Evolutionary conservation across 1,284 basidiomycete species (phyloP).

Genomic region (Ceratobasidium theobromae): DNA sequence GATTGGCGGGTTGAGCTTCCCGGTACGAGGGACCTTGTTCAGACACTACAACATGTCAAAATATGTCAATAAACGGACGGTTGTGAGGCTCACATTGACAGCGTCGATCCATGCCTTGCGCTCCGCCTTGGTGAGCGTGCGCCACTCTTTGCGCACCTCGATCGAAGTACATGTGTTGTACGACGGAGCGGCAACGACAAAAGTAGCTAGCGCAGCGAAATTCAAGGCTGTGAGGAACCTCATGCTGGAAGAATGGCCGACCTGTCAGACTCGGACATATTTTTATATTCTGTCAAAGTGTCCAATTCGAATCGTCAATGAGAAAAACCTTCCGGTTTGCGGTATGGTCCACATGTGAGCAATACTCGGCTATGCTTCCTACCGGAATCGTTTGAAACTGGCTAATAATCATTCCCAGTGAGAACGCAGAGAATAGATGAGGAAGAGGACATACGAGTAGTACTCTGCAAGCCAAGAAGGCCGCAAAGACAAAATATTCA

Average conservation of each 20-base stretch:
- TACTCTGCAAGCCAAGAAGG: no score
- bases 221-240: not conserved
- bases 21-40: not conserved
- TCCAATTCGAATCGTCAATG: no score
- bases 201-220: not conserved
- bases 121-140: not conserved
- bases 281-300: no score
- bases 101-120: conserved; percentile 10
- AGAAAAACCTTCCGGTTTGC: no score
- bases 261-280: no score
- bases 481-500: no score
- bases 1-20: not conserved
- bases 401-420: no score
- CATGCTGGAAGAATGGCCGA: not conserved
- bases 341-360: no score
- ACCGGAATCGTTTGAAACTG: no score
- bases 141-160: conserved; percentile 12
- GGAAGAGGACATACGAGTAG: no score
- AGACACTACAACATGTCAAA: not conserved
- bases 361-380: no score
- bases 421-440: no score
- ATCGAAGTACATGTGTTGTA: not conserved
- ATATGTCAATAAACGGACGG: not conserved
- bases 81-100: not conserved
- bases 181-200: not conserved